A percentile compares a stretch with the other conserved stretches of the same genome.
phyloP scores from a whole-genome alignment of 192 early-diverging fungal species.

The Hyaloraphidium curvatum region DNA sequence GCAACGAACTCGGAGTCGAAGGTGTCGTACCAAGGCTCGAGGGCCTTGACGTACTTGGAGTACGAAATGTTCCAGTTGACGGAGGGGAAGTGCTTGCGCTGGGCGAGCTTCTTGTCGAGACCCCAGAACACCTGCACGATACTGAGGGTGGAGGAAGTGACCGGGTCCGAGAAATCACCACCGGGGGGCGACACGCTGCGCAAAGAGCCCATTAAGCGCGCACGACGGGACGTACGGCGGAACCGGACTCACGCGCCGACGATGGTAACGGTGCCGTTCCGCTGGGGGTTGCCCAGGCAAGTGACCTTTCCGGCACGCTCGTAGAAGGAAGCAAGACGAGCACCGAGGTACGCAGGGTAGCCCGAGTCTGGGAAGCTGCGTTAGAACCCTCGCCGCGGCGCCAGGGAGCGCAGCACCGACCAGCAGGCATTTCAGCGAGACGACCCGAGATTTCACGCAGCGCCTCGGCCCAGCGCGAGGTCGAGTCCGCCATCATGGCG shows the following conservation, averaged over 20 bases:
- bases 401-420: too few species aligned
- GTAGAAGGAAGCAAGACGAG: conserved; percentile 98
- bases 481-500: conserved; percentile 99
- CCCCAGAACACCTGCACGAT: conserved; percentile 99
- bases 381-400: too few species aligned
- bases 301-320: conserved; percentile 95
- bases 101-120: conserved; percentile 98
- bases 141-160: conserved; percentile 86
- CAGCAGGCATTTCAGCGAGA: conserved; percentile 98
- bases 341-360: conserved; percentile 97
- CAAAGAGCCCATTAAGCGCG: too few species aligned
- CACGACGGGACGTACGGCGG: background rate
- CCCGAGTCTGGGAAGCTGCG: conserved; percentile 63
- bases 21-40: conserved; percentile 88
- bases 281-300: conserved; percentile 86
- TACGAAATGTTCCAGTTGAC: conserved; percentile 98
- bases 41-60: conserved; percentile 95
- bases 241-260: conserved; percentile 64
- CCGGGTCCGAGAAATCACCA: conserved; percentile 98
- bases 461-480: conserved; percentile 99
- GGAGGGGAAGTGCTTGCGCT: conserved; percentile 99
- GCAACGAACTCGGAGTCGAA: conserved; percentile 84
- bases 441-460: conserved; percentile 99
- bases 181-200: conserved; percentile 92
- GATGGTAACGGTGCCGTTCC: conserved; percentile 87